Percentiles rank a stretch among this genome's conserved stretches.
Conservation (phyloP, 441 rosid genomes). For the Arabidopsis hybrid region DNA sequence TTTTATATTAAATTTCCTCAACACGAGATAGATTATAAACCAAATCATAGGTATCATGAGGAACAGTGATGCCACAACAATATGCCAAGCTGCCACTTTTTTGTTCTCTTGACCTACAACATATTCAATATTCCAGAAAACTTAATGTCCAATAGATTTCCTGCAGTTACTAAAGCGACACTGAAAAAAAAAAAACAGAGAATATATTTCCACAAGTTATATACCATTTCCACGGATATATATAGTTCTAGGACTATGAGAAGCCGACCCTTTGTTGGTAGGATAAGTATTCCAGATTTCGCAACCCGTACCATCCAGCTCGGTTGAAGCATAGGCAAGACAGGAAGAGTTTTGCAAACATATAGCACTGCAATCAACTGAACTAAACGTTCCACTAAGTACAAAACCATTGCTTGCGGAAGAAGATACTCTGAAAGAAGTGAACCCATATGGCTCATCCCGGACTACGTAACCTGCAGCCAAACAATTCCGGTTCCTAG, state of each 20-base stretch:
- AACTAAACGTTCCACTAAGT: slow-evolving; percentile 36
- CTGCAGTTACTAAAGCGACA: neutral
- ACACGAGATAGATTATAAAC: slow-evolving; percentile 31
- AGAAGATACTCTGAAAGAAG: neutral
- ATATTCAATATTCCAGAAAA: slow-evolving; percentile 19
- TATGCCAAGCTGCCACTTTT: slow-evolving; percentile 34
- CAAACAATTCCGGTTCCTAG: neutral
- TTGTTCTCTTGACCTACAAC: neutral
- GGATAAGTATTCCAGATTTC: slow-evolving; percentile 43
- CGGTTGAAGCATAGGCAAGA: slow-evolving; percentile 50
- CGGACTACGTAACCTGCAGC: neutral
- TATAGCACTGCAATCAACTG: slow-evolving; percentile 34
- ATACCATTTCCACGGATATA: slow-evolving; percentile 34
- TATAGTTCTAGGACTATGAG: slow-evolving; percentile 28
- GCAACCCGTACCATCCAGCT: slow-evolving; percentile 48
- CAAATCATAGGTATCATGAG: slow-evolving; percentile 23
- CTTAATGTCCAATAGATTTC: neutral
- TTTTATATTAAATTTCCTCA: slow-evolving; percentile 39
- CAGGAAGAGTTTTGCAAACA: slow-evolving; percentile 49
- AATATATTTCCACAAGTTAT: neutral
- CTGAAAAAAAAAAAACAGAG: neutral
- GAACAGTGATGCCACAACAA: slow-evolving; percentile 33
- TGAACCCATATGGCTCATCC: neutral
- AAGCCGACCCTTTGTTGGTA: neutral
- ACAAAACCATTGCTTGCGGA: slow-evolving; percentile 34